phyloP scores from a whole-genome alignment of 345 rosid genomes.

The Eucalyptus regnans region DNA sequence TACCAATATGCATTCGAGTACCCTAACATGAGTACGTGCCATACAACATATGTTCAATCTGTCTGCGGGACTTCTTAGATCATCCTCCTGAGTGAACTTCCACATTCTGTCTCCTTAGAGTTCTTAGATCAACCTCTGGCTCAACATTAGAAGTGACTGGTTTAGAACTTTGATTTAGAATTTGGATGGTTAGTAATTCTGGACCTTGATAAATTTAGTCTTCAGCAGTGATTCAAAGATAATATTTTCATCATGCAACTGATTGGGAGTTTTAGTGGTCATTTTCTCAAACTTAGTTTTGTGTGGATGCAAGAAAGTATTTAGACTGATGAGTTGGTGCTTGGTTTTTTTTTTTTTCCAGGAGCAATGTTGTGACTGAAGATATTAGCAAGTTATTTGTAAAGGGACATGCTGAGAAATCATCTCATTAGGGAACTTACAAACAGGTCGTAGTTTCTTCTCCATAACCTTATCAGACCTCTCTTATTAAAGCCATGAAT shows the following conservation, averaged over 20 bases:
- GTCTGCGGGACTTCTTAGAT: background rate
- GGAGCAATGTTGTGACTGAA: conserved; percentile 97
- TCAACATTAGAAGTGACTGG: background rate
- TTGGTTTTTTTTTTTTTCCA: conserved; percentile 1
- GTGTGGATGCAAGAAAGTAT: background rate
- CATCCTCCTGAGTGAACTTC: background rate
- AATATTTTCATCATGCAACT: background rate
- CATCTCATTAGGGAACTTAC: conserved; percentile 8
- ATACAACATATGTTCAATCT: background rate
- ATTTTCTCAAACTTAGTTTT: background rate
- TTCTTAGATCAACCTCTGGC: background rate
- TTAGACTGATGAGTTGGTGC: background rate
- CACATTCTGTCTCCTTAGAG: background rate
- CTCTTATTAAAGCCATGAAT: background rate
- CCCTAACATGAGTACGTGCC: background rate
- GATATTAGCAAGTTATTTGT: conserved; percentile 84
- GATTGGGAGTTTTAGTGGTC: background rate
- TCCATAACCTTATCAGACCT: background rate
- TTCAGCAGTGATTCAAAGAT: background rate
- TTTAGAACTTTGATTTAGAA: background rate
- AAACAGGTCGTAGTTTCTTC: background rate
- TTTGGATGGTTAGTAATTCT: background rate
- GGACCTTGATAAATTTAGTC: background rate
- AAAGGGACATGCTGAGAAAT: conserved; percentile 28
- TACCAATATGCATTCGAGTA: background rate